Evolutionary conservation across 2,329 filamentous ascomycete genomes (phyloP), one percentile per base, ranked within the genome.

Genomic region (Fusarium cicatricum): DNA sequence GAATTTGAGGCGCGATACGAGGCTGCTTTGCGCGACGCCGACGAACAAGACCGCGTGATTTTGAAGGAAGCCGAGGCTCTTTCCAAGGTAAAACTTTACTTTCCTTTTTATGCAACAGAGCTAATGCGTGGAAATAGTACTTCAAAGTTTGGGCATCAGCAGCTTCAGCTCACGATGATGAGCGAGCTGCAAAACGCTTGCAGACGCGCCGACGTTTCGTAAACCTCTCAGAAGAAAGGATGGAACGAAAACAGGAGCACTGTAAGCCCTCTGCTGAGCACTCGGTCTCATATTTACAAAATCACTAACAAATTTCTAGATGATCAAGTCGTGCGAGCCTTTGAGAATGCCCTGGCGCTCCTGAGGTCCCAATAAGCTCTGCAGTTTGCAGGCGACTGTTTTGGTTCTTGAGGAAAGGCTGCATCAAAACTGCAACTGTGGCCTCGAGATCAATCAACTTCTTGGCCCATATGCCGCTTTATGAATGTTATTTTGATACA

Each of bases 121-220:
- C 42, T 42, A 36, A 34, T 16, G 15, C 10, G 14, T 40, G 38
- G 34, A 21, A 62, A 26, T 3, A 96, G 91, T 90, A 90, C 71
- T 96, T 96, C 72, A 82, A 83, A 53, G 77, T 87, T 31, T 97
- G 93, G 92, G 90, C 90, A 19, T 81, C 88, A 16, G 85, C 90
- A 11, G 89, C 90, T 1, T 83, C 87, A 28, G 77, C 80, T 11
- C 87, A 91, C 58, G 93, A 97, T 72, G 87, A 90, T 50, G 87
- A 89, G 55, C 85, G 93, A 51, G 90, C 90, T 19, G 81, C 86
- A 60, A 94, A 94, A 74, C 86, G 92, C 50, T 81, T 97, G 39
- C 90, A 89, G 69, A 97, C 93, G 2, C 87, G 92, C 58, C 86
- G 89, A 71, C 81, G 86, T 57, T 90, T 89, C 71, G 91, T 96